Evolutionary conservation across 73 alveolate genomes (phyloP).

Genomic region (Tetrahymena thermophila): DNA sequence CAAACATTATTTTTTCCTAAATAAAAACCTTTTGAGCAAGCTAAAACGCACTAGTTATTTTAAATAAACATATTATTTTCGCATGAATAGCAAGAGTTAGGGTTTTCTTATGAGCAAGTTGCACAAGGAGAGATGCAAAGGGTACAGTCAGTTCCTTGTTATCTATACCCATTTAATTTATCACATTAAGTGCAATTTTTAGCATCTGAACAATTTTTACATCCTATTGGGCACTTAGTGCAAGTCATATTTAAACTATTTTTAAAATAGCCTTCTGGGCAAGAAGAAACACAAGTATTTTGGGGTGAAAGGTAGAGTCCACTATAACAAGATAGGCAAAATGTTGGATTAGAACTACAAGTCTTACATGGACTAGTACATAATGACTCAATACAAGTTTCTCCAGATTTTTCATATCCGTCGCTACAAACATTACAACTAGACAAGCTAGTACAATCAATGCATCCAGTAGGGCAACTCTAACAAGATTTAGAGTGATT

Average conservation of each 20-base stretch:
- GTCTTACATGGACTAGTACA: background rate
- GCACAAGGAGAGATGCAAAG: background rate
- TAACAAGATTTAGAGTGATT: background rate
- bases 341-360: background rate
- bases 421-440: background rate
- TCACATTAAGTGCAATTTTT: background rate
- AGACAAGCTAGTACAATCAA: background rate
- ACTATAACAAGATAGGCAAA: background rate
- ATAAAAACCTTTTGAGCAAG: background rate
- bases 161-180: background rate
- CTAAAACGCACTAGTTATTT: background rate
- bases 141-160: background rate
- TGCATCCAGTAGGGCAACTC: background rate
- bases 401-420: background rate
- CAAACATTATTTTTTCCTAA: background rate
- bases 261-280: background rate
- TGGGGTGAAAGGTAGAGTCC: background rate
- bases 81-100: background rate
- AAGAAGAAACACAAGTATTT: background rate
- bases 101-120: background rate
- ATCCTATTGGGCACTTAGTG: background rate
- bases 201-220: background rate
- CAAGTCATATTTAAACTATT: background rate
- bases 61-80: background rate
- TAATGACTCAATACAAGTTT: background rate